These are phyloP conservation scores for Gnetum montanum DNA, from an alignment of 75 land plant species.

Conservation along the genomic window DNA sequence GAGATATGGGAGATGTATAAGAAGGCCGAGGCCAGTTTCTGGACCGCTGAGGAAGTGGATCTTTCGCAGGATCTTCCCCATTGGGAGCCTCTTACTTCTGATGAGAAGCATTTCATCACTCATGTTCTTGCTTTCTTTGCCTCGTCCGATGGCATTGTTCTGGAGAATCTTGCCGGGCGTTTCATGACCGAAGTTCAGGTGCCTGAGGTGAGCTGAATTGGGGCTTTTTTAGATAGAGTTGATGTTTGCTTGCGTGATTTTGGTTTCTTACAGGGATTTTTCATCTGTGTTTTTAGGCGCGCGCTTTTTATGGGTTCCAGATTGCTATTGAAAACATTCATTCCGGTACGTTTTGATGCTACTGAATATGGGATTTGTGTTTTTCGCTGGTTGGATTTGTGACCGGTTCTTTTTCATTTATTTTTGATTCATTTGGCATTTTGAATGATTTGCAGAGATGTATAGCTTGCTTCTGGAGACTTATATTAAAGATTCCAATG, in stretches of 20 bases:
- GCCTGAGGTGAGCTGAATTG: slow-evolving; percentile 31
- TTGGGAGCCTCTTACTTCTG: slow-evolving; percentile 51
- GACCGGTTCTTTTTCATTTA: neutral
- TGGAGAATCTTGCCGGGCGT: slow-evolving; percentile 78
- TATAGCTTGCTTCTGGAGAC: slow-evolving; percentile 70
- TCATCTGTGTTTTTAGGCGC: slow-evolving; percentile 32
- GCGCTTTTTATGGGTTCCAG: slow-evolving; percentile 95
- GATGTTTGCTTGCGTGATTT: neutral
- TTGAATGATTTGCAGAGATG: slow-evolving; percentile 39
- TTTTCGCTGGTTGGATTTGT: too few species aligned
- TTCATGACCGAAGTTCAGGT: slow-evolving; percentile 90
- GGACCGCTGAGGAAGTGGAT: slow-evolving; percentile 90
- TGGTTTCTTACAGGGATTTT: too few species aligned
- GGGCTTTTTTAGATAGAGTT: neutral
- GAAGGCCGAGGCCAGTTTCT: slow-evolving; percentile 65
- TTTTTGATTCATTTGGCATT: neutral
- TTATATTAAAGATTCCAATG: slow-evolving; percentile 60
- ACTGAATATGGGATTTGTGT: neutral
- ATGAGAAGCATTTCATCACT: slow-evolving; percentile 75
- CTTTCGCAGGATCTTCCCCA: slow-evolving; percentile 57
- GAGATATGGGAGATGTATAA: slow-evolving; percentile 91
- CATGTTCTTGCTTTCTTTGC: slow-evolving; percentile 93
- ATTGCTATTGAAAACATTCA: slow-evolving; percentile 95
- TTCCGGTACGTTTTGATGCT: slow-evolving; percentile 22
- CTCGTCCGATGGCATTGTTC: slow-evolving; percentile 90